Conservation (phyloP, 1,284 basidiomycete species). For the Ceratobasidium sp. region DNA sequence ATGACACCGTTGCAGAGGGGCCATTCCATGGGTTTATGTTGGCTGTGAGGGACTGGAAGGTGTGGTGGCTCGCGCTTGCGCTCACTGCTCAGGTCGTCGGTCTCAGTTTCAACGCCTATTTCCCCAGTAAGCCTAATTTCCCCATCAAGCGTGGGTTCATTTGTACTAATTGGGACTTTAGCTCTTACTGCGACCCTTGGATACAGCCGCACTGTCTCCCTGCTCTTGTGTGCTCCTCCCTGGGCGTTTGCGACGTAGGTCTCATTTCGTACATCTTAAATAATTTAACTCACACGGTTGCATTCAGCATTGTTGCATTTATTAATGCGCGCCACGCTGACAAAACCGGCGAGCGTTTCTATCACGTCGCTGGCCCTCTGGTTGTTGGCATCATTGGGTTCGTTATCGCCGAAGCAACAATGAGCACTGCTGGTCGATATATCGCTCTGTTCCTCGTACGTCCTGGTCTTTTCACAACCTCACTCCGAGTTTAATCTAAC, state of each 20-base stretch:
- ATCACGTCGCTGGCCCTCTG: conserved; percentile 67
- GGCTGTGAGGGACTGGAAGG: conserved; percentile 75
- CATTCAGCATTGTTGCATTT: conserved; percentile 45
- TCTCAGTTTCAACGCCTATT: conserved; percentile 56
- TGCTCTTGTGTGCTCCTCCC: conserved; percentile 80
- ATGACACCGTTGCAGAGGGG: conserved; percentile 54
- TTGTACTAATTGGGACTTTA: not conserved
- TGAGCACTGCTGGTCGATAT: conserved; percentile 74
- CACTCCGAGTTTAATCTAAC: conserved; percentile 7
- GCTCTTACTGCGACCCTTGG: conserved; percentile 68
- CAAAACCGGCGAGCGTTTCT: conserved; percentile 69
- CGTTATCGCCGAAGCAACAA: conserved; percentile 74
- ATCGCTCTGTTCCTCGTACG: conserved; percentile 65
- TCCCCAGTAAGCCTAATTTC: conserved; percentile 58
- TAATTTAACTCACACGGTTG: conserved; percentile 37
- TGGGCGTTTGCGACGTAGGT: conserved; percentile 70
- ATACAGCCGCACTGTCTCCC: conserved; percentile 66
- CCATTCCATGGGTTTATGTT: conserved; percentile 62
- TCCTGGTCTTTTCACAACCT: conserved; percentile 49
- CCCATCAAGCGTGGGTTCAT: not conserved
- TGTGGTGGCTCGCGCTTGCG: conserved; percentile 71
- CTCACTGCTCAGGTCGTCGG: conserved; percentile 67
- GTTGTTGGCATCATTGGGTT: conserved; percentile 75
- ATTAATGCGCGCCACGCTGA: conserved; percentile 70
- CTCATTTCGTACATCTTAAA: conserved; percentile 26